These are phyloP conservation scores for Venturia asperata DNA, from an alignment of 2,329 filamentous ascomycete species.

Conservation along the genomic window DNA sequence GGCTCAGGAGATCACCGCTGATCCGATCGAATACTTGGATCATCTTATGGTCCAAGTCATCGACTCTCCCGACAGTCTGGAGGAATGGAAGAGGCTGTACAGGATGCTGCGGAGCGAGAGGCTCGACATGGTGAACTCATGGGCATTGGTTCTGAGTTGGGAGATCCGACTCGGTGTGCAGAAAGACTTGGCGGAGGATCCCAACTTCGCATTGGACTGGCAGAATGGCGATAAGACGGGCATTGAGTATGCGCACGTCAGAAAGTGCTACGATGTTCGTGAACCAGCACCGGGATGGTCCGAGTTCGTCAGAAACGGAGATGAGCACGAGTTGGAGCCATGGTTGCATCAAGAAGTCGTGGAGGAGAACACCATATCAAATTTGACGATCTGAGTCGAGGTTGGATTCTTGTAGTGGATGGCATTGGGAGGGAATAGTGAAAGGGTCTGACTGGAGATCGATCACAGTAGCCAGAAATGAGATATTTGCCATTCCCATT, in stretches of 20 bases:
- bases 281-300: not conserved
- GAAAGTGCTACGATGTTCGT: not conserved
- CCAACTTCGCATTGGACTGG: not conserved
- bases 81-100: not conserved
- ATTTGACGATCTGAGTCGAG: not conserved
- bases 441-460: not conserved
- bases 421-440: not conserved
- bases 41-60: not conserved
- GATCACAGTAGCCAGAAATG: not conserved
- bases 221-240: not conserved
- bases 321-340: not conserved
- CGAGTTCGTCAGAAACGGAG: not conserved
- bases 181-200: not conserved
- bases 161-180: slow-evolving; percentile 2
- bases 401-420: not conserved
- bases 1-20: not conserved
- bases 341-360: not conserved
- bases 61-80: not conserved
- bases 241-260: not conserved
- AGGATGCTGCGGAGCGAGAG: not conserved
- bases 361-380: not conserved
- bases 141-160: not conserved
- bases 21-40: not conserved
- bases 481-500: not conserved
- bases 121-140: no score